These are phyloP conservation scores for Solanum etuberosum DNA, from an alignment of 257 asterid genomes.

Conservation along the genomic window DNA sequence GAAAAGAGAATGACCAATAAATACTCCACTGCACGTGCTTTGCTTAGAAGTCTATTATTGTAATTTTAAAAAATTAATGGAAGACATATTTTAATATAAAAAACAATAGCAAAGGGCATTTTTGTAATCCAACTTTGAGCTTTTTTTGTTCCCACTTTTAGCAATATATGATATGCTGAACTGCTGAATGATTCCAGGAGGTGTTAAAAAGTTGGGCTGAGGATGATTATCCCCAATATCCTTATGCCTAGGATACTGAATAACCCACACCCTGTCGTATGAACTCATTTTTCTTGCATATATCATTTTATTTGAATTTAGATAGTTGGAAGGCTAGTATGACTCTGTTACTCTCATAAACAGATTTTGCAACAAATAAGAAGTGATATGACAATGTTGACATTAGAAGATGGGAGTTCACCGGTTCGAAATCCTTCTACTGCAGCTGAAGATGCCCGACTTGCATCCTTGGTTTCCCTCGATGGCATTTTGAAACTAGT, in stretches of 20 bases:
- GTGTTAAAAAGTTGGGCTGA: background rate
- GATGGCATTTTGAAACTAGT: slow-evolving; percentile 86
- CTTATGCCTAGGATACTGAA: background rate
- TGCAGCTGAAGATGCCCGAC: slow-evolving; percentile 95
- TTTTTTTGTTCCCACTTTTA: no score
- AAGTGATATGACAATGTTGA: slow-evolving; percentile 57
- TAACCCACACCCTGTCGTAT: background rate
- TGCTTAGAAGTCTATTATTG: no score
- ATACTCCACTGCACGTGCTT: no score
- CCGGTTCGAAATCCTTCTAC: slow-evolving; percentile 88
- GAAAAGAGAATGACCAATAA: no score
- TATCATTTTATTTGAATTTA: background rate
- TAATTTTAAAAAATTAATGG: no score
- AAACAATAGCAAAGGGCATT: no score
- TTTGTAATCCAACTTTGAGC: no score
- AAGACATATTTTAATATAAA: no score
- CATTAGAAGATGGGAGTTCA: slow-evolving; percentile 62
- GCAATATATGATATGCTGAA: background rate
- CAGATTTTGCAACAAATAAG: slow-evolving; percentile 95
- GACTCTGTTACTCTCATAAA: background rate
- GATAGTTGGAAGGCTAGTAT: background rate
- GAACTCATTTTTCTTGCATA: background rate
- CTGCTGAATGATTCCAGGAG: background rate
- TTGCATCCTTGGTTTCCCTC: slow-evolving; percentile 88
- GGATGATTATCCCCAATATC: background rate